A percentile compares a stretch with the other conserved stretches of the same genome.
Evolutionary conservation across 345 rosid species (phyloP).

Genomic region (Lepidium aucheri): DNA sequence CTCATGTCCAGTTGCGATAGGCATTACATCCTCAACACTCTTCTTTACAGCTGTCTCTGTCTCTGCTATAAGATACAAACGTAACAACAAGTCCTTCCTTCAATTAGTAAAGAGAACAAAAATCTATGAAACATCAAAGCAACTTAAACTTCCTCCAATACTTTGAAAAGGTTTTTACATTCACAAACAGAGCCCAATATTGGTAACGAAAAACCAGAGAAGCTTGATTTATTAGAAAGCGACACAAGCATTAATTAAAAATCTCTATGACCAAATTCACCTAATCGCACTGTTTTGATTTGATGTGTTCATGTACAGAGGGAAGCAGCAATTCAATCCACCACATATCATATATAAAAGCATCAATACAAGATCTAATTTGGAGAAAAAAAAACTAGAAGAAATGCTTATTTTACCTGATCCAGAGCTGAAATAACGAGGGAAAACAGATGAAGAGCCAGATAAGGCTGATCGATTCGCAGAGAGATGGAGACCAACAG

Average conservation of each 20-base stretch:
- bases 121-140: not conserved
- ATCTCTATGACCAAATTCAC: not conserved
- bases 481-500: constrained; percentile 11
- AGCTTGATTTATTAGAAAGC: not conserved
- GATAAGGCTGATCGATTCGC: constrained; percentile 23
- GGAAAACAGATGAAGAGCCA: constrained; percentile 7
- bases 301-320: not conserved
- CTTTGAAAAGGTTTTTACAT: not conserved
- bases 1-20: constrained; percentile 74
- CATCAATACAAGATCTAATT: not conserved
- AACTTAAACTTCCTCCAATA: not conserved
- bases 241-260: not conserved
- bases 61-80: constrained; percentile 26
- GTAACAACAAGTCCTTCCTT: not conserved
- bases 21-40: constrained; percentile 56
- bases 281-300: not conserved
- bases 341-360: not conserved
- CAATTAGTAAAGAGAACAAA: not conserved
- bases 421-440: constrained; percentile 37
- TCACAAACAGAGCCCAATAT: not conserved
- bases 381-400: not conserved
- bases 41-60: constrained; percentile 45
- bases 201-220: not conserved
- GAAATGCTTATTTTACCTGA: constrained; percentile 32
- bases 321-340: not conserved